phyloP scores from a whole-genome alignment of 768 basidiomycete genomes.

The Xanthoconium purpureum region DNA sequence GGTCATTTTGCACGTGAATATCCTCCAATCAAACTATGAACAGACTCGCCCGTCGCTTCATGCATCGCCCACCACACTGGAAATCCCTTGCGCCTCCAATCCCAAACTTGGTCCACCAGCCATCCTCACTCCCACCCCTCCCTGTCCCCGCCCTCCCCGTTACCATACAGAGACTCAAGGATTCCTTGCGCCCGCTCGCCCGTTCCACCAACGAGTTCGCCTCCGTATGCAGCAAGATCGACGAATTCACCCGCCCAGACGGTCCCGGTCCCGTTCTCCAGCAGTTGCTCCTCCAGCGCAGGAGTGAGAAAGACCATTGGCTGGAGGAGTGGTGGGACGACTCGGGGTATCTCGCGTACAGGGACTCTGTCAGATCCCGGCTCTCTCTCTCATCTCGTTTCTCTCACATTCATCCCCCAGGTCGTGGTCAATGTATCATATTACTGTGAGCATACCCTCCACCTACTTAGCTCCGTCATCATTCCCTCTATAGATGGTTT shows the following conservation, averaged over 20 bases:
- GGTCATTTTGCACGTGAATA: conserved; percentile 10
- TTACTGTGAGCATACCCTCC: conserved; percentile 58
- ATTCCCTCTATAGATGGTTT: conserved; percentile 65
- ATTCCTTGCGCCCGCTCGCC: conserved; percentile 71
- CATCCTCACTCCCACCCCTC: conserved; percentile 55
- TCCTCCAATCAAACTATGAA: not conserved
- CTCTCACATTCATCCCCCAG: conserved; percentile 34
- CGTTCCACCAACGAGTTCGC: conserved; percentile 57
- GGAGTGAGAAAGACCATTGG: conserved; percentile 68
- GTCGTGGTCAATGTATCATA: conserved; percentile 93
- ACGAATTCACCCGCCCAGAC: conserved; percentile 49
- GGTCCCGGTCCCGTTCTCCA: conserved; percentile 59
- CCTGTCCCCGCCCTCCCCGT: conserved; percentile 69
- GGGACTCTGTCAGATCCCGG: conserved; percentile 64
- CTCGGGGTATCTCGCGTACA: conserved; percentile 73
- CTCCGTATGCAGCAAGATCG: conserved; percentile 57
- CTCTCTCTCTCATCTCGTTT: not conserved
- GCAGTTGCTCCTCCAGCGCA: conserved; percentile 52
- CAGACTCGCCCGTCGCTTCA: conserved; percentile 14
- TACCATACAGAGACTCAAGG: conserved; percentile 68
- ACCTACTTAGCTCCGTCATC: not conserved
- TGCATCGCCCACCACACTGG: conserved; percentile 56
- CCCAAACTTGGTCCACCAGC: conserved; percentile 64
- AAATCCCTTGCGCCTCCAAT: conserved; percentile 66
- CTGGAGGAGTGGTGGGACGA: conserved; percentile 96